Evolutionary conservation across 148 eudicot genomes (phyloP), one percentile per base, ranked within the genome.

Genomic region (Persicaria tinctoria): DNA sequence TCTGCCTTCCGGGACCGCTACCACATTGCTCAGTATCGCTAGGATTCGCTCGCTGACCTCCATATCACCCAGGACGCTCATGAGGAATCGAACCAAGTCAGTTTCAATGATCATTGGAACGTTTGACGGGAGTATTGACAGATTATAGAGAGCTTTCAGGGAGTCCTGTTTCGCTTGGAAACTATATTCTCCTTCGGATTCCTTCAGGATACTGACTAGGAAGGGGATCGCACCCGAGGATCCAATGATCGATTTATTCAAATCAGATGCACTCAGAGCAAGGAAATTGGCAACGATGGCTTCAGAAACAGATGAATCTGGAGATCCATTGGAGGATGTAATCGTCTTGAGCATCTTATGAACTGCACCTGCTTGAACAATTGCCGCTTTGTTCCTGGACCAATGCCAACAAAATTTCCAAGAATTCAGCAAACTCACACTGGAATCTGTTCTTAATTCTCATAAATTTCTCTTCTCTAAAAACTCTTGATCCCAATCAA

Each of bases 281-380:
- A 95, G 89, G 72, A 91, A 91, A 83, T 95, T 95, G 12, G 98
- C 98, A 13, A 87, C 90, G 47, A 90, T 85, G 18, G 97, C 96
- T 83, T 90, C 97, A 0, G 89, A 80, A 45, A 85, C 38, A 68
- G 83, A 73, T 27, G 79, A 51, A 13, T 84, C 77, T 1, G 82
- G 76, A 45, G 62, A 76, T 11, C 81, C 86, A 5, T 84, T 76
- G 8, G 87, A 82, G 27, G 88, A 80, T 63, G 88, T 79, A 20
- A 89, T 82, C 44, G 89, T 84, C 79, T 84, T 85, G 9, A 95
- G 84, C 96, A 95, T 95, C 86, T 92, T 95, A 68, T 95, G 97
- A 70, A 92, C 84, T 20, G 92, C 96, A 73, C 98, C 97, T 6
- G 96, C 92, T 85, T 87, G 86, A 66, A 92, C 98, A 78, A 95